Conservation (phyloP, 1,139 yeast species). For the Arxiozyma slooffiae region DNA sequence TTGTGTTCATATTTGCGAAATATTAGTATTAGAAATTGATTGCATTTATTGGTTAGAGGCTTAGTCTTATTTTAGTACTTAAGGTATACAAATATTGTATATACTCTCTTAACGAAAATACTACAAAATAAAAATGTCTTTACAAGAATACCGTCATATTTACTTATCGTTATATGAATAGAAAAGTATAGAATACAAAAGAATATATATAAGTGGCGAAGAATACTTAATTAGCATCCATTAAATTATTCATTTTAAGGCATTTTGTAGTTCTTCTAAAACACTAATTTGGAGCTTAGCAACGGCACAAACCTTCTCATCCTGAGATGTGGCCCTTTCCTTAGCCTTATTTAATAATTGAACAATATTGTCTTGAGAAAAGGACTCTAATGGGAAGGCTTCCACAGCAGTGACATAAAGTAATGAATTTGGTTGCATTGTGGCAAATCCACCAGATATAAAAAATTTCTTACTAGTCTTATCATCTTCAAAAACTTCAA, state of each 20-base stretch:
- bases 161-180: background rate
- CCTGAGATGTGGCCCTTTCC: slow-evolving; percentile 78
- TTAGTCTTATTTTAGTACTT: background rate
- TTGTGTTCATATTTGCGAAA: background rate
- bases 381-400: slow-evolving; percentile 87
- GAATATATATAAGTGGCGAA: background rate
- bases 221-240: background rate
- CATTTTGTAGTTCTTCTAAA: slow-evolving; percentile 82
- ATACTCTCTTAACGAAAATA: background rate
- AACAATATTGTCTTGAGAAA: slow-evolving; percentile 73
- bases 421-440: slow-evolving; percentile 91
- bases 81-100: background rate
- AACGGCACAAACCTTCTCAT: slow-evolving; percentile 83
- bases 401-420: slow-evolving; percentile 90
- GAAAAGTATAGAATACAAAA: background rate
- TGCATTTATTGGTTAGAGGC: background rate
- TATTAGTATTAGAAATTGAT: too few relatives aligned
- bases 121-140: background rate
- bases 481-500: slow-evolving; percentile 46
- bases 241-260: slow-evolving; percentile 53
- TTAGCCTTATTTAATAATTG: slow-evolving; percentile 86
- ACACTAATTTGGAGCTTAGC: slow-evolving; percentile 95
- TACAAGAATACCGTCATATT: background rate
- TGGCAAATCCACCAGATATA: slow-evolving; percentile 94
- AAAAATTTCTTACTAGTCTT: slow-evolving; percentile 52